These are phyloP conservation scores for Fusarium camptoceras DNA, from an alignment of 2,329 filamentous ascomycete species.

Conservation along the genomic window DNA sequence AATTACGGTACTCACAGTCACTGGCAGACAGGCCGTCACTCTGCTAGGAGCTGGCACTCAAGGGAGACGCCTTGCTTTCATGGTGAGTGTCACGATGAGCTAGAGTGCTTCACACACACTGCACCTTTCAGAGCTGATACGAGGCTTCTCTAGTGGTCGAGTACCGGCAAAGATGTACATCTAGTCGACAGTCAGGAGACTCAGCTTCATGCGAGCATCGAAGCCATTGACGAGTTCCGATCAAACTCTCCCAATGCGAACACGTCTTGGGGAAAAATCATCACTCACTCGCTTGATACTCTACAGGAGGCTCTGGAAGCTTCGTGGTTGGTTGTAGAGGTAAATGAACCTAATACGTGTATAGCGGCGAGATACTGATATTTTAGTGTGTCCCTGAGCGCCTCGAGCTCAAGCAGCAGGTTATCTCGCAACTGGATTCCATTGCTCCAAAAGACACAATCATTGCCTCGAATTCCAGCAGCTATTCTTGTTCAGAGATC, in stretches of 20 bases:
- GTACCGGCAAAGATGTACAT: constrained; percentile 46
- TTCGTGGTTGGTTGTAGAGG: constrained; percentile 48
- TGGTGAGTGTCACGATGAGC: constrained; percentile 36
- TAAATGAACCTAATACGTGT: neutral
- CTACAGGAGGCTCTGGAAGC: constrained; percentile 36
- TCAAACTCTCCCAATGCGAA: neutral
- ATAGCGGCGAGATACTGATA: neutral
- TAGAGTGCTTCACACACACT: neutral
- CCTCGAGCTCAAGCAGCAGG: constrained; percentile 54
- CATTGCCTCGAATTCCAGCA: constrained; percentile 61
- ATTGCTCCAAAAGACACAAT: constrained; percentile 52
- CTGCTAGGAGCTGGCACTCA: constrained; percentile 49
- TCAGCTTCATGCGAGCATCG: constrained; percentile 45
- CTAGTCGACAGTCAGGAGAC: constrained; percentile 44
- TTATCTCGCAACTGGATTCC: constrained; percentile 55
- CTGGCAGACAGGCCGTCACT: constrained; percentile 34
- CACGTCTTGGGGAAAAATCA: constrained; percentile 37
- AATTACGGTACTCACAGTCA: constrained; percentile 32
- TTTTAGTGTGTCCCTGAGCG: constrained; percentile 58
- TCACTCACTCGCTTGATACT: constrained; percentile 34
- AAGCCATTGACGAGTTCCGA: constrained; percentile 45
- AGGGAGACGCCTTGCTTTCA: constrained; percentile 48
- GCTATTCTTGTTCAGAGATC: constrained; percentile 59
- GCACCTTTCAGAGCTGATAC: neutral
- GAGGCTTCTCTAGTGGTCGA: constrained; percentile 46